These are phyloP conservation scores for Neocallimastix lanati DNA, from an alignment of 192 early-diverging fungal species.

Conservation along the genomic window DNA sequence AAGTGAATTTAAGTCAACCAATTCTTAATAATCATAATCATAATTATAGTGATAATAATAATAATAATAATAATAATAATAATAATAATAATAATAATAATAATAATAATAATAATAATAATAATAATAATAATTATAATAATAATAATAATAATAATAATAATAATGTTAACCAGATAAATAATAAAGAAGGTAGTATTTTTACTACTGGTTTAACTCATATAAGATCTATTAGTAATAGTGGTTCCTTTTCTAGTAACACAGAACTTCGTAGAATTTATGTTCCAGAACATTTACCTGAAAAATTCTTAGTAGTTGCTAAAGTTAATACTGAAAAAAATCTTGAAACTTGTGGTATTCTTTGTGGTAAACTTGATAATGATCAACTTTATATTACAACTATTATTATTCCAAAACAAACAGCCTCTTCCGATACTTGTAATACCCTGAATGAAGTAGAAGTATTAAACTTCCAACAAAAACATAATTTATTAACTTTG, in stretches of 20 bases:
- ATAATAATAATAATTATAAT: too few relatives aligned
- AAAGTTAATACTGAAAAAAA: conserved; percentile 51
- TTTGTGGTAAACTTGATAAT: conserved; percentile 48
- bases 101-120: too few relatives aligned
- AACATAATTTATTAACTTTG: conserved; percentile 54
- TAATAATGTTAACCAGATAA: too few relatives aligned
- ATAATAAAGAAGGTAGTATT: too few relatives aligned
- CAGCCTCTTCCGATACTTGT: conserved; percentile 68
- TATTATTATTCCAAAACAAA: conserved; percentile 77
- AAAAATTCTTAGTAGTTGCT: conserved; percentile 54
- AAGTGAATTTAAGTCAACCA: too few relatives aligned
- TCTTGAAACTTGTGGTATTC: conserved; percentile 74
- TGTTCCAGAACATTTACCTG: conserved; percentile 46
- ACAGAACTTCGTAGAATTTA: conserved; percentile 32
- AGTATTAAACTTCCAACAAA: conserved; percentile 54
- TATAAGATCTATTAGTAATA: neutral
- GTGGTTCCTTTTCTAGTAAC: neutral
- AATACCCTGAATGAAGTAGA: conserved; percentile 70
- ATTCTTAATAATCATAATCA: too few relatives aligned
- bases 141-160: too few relatives aligned
- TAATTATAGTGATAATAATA: too few relatives aligned
- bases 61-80: too few relatives aligned
- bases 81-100: too few relatives aligned
- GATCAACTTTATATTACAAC: conserved; percentile 49
- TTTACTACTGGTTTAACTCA: neutral